A percentile compares a stretch with the other conserved stretches of the same genome.
Conservation (phyloP, 306 rosid species). For the Pyrus betulifolia region DNA sequence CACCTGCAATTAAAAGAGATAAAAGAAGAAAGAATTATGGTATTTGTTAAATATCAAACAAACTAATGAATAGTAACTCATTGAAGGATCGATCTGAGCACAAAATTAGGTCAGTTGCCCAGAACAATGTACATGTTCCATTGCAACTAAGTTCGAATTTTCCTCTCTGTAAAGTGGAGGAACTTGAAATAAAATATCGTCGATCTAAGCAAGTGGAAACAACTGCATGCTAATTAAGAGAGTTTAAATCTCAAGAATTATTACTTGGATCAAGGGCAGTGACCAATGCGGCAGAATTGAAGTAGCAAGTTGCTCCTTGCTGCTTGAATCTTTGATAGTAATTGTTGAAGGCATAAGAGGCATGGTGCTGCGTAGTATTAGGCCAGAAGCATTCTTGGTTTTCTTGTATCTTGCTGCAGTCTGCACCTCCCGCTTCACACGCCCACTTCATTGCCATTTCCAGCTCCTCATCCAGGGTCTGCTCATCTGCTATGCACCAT, state of each 20-base stretch:
- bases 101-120: rapidly evolving
- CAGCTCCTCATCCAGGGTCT: constrained; percentile 31
- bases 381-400: constrained; percentile 46
- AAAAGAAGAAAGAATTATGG: neutral
- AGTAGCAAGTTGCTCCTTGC: constrained; percentile 58
- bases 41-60: neutral
- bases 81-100: too few relatives aligned
- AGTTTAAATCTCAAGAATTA: neutral
- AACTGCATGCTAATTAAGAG: neutral
- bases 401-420: constrained; percentile 48
- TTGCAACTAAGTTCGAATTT: too few relatives aligned
- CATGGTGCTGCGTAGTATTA: constrained; percentile 40
- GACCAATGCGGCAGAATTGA: constrained; percentile 29
- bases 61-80: too few relatives aligned
- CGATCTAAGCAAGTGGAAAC: neutral
- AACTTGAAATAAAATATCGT: neutral
- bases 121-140: too few relatives aligned
- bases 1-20: constrained; percentile 34
- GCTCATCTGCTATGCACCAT: constrained; percentile 39
- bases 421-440: constrained; percentile 56
- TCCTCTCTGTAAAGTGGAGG: too few relatives aligned
- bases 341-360: constrained; percentile 62
- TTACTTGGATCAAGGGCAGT: constrained; percentile 35
- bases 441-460: constrained; percentile 48
- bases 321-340: constrained; percentile 43